Evolutionary conservation across 257 asterid species (phyloP).

Genomic region (Perilla frutescens): DNA sequence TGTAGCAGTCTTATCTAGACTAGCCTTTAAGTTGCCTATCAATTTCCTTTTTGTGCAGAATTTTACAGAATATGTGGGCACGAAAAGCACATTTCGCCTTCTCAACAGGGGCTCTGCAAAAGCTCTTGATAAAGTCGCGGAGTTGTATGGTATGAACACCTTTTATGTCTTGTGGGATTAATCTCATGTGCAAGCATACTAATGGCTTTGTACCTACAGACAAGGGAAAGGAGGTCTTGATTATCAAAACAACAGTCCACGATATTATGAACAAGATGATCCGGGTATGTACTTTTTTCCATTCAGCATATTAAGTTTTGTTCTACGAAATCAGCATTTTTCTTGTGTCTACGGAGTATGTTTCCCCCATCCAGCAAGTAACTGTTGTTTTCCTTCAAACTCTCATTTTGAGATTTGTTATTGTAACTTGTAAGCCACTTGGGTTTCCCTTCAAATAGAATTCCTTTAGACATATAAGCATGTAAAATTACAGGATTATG

Average conservation of each 20-base stretch:
- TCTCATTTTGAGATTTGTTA: background rate
- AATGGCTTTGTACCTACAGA: slow-evolving; percentile 54
- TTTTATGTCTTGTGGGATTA: slow-evolving; percentile 37
- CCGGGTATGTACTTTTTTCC: slow-evolving; percentile 55
- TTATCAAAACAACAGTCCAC: slow-evolving; percentile 92
- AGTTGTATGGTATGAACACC: slow-evolving; percentile 77
- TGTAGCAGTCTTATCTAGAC: slow-evolving; percentile 33
- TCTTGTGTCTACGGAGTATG: background rate
- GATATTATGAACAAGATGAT: slow-evolving; percentile 98
- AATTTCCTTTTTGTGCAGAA: slow-evolving; percentile 57
- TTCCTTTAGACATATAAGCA: slow-evolving; percentile 2
- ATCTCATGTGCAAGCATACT: slow-evolving; percentile 32
- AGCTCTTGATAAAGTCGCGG: slow-evolving; percentile 99
- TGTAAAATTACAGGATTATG: slow-evolving; percentile 3
- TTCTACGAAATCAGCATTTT: slow-evolving; percentile 4
- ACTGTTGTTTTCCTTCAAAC: background rate
- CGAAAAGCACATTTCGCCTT: slow-evolving; percentile 94
- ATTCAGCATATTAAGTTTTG: slow-evolving; percentile 21
- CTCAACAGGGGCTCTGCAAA: slow-evolving; percentile 99
- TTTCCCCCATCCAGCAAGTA: background rate
- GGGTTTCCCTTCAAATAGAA: background rate
- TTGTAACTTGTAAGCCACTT: background rate
- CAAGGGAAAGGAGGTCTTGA: slow-evolving; percentile 87
- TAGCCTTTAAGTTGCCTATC: slow-evolving; percentile 27
- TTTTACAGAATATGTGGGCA: slow-evolving; percentile 83